Percentiles rank a stretch among this genome's conserved stretches.
Evolutionary conservation across 257 asterid genomes (phyloP).

Genomic region (Capsicum chinense): DNA sequence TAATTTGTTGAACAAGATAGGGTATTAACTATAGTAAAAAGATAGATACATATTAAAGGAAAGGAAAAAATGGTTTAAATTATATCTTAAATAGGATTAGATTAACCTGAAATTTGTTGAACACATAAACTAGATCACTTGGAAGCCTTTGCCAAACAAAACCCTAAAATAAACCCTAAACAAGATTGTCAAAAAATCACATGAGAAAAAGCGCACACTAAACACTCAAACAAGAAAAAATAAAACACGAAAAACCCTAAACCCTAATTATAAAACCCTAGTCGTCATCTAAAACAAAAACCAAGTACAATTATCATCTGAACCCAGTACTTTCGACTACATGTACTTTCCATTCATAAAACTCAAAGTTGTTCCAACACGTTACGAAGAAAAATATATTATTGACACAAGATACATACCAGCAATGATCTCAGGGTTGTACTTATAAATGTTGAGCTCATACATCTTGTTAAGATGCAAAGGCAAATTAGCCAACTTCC

Average conservation of each 20-base stretch:
- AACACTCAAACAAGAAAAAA: not conserved
- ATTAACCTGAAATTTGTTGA: not conserved
- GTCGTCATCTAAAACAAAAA: not conserved
- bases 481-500: slow-evolving; percentile 10
- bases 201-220: not conserved
- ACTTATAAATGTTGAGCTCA: slow-evolving; percentile 33
- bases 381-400: not conserved
- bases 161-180: not conserved
- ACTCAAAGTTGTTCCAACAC: not conserved
- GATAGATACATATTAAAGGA: not conserved
- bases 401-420: not conserved
- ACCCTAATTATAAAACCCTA: not conserved
- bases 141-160: not conserved
- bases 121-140: not conserved
- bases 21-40: not conserved
- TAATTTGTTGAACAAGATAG: not conserved
- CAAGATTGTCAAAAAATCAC: not conserved
- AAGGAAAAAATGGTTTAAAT: not conserved
- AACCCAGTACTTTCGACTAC: no score
- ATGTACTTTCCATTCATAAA: no score
- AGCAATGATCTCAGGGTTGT: slow-evolving; percentile 32
- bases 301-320: no score
- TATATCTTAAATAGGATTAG: not conserved
- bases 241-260: not conserved
- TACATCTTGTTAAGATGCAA: slow-evolving; percentile 33